A percentile compares a stretch with the other conserved stretches of the same genome.
Conservation (phyloP, 495 filamentous ascomycete species). For the Penicillium lividum region DNA sequence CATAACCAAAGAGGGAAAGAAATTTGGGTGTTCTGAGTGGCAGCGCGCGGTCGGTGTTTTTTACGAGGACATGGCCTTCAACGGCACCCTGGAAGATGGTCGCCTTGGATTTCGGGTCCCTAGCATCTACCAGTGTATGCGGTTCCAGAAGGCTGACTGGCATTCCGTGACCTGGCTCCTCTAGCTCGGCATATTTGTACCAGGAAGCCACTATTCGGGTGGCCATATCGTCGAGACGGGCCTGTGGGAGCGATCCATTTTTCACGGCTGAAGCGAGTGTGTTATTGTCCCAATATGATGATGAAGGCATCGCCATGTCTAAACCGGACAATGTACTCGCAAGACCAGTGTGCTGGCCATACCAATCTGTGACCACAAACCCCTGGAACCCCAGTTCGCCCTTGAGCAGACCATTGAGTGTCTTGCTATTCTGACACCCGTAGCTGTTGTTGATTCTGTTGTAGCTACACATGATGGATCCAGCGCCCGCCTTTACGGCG, state of each 20-base stretch:
- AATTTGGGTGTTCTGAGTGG: constrained; percentile 58
- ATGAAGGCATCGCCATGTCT: constrained; percentile 61
- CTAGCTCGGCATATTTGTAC: neutral
- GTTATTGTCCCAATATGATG: constrained; percentile 42
- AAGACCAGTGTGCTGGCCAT: constrained; percentile 57
- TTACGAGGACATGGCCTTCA: constrained; percentile 70
- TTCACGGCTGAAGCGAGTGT: constrained; percentile 54
- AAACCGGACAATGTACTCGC: constrained; percentile 55
- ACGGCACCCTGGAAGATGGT: constrained; percentile 56
- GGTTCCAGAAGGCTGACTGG: constrained; percentile 66
- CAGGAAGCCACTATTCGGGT: constrained; percentile 22
- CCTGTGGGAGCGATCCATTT: constrained; percentile 46
- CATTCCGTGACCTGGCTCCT: constrained; percentile 56
- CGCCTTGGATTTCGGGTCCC: constrained; percentile 50
- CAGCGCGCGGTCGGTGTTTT: constrained; percentile 64
- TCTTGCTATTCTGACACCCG: constrained; percentile 64
- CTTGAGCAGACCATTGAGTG: constrained; percentile 59
- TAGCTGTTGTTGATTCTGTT: constrained; percentile 67
- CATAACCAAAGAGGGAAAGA: constrained; percentile 70
- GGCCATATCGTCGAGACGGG: constrained; percentile 58
- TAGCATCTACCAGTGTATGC: constrained; percentile 60
- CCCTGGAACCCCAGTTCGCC: constrained; percentile 61
- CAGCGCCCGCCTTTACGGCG: constrained; percentile 52
- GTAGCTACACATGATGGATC: constrained; percentile 60
- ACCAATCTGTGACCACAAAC: constrained; percentile 60